phyloP scores from a whole-genome alignment of 192 early-diverging fungal species.

The Anaeromyces robustus region DNA sequence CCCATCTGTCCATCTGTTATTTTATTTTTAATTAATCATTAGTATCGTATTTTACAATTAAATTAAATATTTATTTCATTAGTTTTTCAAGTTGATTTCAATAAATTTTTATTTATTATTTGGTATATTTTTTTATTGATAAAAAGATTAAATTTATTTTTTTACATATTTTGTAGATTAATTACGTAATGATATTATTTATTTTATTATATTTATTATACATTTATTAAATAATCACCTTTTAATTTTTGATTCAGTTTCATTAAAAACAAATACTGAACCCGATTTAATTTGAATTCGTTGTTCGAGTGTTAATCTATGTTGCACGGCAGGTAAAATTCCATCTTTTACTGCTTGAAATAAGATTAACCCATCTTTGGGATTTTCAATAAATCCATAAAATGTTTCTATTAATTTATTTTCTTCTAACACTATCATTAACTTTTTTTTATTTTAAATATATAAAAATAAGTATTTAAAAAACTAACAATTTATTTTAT shows the following conservation, averaged over 20 bases:
- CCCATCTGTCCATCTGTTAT: slow-evolving; percentile 64
- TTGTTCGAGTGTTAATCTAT: slow-evolving; percentile 59
- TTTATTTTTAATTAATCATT: background rate
- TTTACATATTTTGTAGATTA: too few species aligned
- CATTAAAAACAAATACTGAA: slow-evolving; percentile 74
- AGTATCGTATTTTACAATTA: too few species aligned
- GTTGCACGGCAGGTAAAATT: slow-evolving; percentile 44
- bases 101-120: too few species aligned
- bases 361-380: slow-evolving; percentile 58
- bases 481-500: too few species aligned
- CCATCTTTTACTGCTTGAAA: slow-evolving; percentile 63
- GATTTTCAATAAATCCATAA: slow-evolving; percentile 50
- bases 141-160: too few species aligned
- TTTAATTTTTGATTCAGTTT: slow-evolving; percentile 13
- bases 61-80: too few species aligned
- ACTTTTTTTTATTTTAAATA: background rate
- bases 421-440: background rate
- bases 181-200: too few species aligned
- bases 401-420: slow-evolving; percentile 6
- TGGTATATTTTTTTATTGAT: too few species aligned
- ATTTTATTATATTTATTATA: too few species aligned
- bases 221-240: background rate
- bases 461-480: too few species aligned
- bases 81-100: too few species aligned
- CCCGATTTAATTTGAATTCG: slow-evolving; percentile 54